Evolutionary conservation across 176 grass and related monocot species (phyloP).

Genomic region (Juncus effusus): DNA sequence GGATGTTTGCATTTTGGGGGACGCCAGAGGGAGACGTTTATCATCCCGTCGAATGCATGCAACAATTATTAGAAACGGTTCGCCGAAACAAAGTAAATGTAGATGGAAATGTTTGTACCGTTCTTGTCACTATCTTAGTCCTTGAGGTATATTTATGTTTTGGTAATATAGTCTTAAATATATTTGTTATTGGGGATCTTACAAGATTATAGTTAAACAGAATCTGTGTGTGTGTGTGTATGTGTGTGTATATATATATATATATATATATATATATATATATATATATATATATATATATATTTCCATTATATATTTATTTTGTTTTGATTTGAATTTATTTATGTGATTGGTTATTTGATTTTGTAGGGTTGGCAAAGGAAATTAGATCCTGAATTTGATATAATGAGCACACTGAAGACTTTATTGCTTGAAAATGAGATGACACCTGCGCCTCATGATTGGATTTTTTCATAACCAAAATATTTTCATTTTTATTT

Average conservation of each 20-base stretch:
- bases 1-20: conserved; percentile 78
- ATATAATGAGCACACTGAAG: conserved; percentile 81
- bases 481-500: no score
- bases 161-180: no score
- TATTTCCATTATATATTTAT: no score
- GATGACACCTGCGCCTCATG: conserved; percentile 49
- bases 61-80: conserved; percentile 81
- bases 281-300: no score
- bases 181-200: no score
- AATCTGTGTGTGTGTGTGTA: no score
- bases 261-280: no score
- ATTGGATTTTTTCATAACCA: conserved; percentile 56
- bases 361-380: conserved; percentile 83
- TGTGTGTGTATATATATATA: no score
- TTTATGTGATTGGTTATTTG: conserved; percentile 6
- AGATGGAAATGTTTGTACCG: conserved; percentile 93
- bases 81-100: conserved; percentile 85
- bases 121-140: conserved; percentile 94
- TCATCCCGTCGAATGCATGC: conserved; percentile 94
- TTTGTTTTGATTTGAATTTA: neutral
- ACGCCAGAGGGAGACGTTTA: conserved; percentile 65
- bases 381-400: conserved; percentile 79
- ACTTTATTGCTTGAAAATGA: conserved; percentile 75
- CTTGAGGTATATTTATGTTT: conserved; percentile 56
- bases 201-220: no score